Evolutionary conservation across 345 rosid species (phyloP), one percentile per base, ranked within the genome.

Genomic region (Adansonia digitata): DNA sequence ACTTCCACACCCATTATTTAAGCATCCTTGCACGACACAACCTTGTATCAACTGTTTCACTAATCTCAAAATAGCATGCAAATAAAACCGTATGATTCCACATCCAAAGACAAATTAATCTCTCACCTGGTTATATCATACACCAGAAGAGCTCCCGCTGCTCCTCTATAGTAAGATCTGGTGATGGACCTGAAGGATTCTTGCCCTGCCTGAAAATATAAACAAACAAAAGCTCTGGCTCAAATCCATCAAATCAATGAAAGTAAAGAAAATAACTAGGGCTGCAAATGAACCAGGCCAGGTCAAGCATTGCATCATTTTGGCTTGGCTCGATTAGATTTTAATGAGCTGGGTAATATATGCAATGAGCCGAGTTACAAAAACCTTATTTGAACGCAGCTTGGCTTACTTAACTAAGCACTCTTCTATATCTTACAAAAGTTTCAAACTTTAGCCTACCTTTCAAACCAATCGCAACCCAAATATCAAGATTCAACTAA

Each of bases 121-220:
- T 46, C 84, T 49, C 39, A 94, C 98, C 98, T 90, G 79, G 98
- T 94, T 73, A 92, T 94, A 75, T 94, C 98, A 81, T 92, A 94
- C 57, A 92, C 97, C 60, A 94, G 85, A 81, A 94, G 92, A 39
- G 97, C 98, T 68, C 97, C 98, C 26, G 98, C 98, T 17, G 98
- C 98, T 60, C 98, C 98, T 82, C 98, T 85, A 79, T 94, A 92
- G 79, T 94, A 94, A 40, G 98, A 94, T 82, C 98, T 87, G 0
- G 98, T 92, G 78, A 94, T 94, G 31, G 98, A 94, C 83, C 98
- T 88, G 81, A 94, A 94, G 34, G 97, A 92, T 84, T 94, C 98
- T 84, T 94, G 98, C 26, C 98, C 97, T 18, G 98, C 98, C 98
- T 94, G 71, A 74, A n/a, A 46, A 69, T 15, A 61, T 43, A 37